These are phyloP conservation scores for Whalleya microplaca DNA, from an alignment of 2,329 filamentous ascomycete genomes.

Conservation along the genomic window DNA sequence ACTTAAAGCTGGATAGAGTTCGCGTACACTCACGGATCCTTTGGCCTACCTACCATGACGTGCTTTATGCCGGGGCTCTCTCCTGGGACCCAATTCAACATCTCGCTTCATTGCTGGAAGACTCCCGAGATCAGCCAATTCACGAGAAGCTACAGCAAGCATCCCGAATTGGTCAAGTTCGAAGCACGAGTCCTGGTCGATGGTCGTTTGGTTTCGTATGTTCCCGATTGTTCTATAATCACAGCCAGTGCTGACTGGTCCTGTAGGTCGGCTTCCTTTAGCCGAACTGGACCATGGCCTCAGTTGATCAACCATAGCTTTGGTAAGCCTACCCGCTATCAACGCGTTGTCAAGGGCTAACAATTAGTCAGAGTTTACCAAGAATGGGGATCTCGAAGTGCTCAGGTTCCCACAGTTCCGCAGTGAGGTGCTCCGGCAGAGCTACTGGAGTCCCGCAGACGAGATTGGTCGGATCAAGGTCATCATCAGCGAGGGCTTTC, in stretches of 20 bases:
- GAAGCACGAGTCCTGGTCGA: constrained; percentile 72
- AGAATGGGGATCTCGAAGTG: constrained; percentile 60
- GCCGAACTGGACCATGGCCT: constrained; percentile 55
- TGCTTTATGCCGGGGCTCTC: constrained; percentile 71
- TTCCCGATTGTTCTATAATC: constrained; percentile 5
- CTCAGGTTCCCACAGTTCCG: constrained; percentile 76
- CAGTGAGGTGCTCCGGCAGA: constrained; percentile 68
- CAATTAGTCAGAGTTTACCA: constrained; percentile 49
- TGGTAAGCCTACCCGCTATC: constrained; percentile 36
- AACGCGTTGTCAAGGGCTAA: constrained; percentile 27
- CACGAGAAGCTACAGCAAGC: constrained; percentile 59
- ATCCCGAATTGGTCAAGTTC: constrained; percentile 60
- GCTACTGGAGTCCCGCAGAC: constrained; percentile 73
- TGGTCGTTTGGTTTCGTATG: constrained; percentile 65
- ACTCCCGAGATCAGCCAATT: constrained; percentile 62
- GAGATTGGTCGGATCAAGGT: constrained; percentile 76
- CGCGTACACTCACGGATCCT: constrained; percentile 51
- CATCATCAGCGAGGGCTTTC: constrained; percentile 74
- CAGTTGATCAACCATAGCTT: constrained; percentile 51
- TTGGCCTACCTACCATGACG: constrained; percentile 67
- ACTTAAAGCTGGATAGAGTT: constrained; percentile 47
- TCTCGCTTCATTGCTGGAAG: constrained; percentile 78
- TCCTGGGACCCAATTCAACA: constrained; percentile 62
- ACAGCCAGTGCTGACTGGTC: constrained; percentile 1
- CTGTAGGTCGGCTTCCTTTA: constrained; percentile 59